phyloP scores from a whole-genome alignment of 495 filamentous ascomycete genomes.

The Glutinoglossum americanum region DNA sequence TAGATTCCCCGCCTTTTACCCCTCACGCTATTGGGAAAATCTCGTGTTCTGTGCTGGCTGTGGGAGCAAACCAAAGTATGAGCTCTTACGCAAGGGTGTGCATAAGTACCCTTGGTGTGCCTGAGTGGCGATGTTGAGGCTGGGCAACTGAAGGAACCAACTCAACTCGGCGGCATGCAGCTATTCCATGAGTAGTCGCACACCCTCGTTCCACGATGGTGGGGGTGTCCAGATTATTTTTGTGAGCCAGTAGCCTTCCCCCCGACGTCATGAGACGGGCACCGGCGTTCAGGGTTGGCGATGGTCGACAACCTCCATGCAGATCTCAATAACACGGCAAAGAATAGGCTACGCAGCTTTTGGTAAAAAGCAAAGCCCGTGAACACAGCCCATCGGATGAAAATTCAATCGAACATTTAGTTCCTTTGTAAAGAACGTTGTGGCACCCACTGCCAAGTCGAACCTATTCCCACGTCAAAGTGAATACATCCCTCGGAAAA shows the following conservation, averaged over 20 bases:
- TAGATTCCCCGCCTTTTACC: neutral
- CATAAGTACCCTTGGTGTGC: neutral
- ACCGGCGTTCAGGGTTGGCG: neutral
- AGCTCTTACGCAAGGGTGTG: neutral
- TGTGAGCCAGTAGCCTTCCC: neutral
- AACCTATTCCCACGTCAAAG: neutral
- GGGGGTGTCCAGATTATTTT: neutral
- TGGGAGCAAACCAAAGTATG: neutral
- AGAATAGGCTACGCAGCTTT: neutral
- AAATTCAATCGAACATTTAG: neutral
- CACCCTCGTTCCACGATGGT: neutral
- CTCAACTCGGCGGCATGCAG: neutral
- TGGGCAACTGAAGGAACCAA: neutral
- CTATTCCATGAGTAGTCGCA: neutral
- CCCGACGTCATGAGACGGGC: neutral
- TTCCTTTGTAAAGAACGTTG: neutral
- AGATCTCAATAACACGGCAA: neutral
- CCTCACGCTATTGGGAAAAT: neutral
- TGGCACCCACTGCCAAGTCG: neutral
- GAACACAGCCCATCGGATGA: neutral
- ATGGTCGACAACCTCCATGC: neutral
- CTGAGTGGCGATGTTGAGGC: neutral
- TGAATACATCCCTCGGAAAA: neutral
- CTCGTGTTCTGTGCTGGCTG: neutral
- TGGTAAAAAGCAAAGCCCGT: neutral